Evolutionary conservation across 768 basidiomycete species (phyloP), one percentile per base, ranked within the genome.

Genomic region (Kwoniella dejecticola): DNA sequence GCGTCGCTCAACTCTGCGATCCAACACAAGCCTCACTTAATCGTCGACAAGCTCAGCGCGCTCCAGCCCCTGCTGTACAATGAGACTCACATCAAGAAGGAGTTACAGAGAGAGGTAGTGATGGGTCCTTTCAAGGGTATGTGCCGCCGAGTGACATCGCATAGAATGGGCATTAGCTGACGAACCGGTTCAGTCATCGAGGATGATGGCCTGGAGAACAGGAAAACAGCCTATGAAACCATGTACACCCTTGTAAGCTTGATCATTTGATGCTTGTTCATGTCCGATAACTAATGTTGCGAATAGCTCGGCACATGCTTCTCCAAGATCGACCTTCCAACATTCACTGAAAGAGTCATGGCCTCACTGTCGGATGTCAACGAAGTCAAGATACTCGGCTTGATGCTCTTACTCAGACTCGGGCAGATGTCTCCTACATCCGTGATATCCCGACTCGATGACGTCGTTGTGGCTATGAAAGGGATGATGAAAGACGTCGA

Each of bases 151-250:
- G 2, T 30, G 10, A 26, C 23, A n/a, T 38, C 21, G 52, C 6
- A 38, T 30, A 6, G 19, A 45, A 15, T 7, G 52, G 17, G 21
- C 4, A 12, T 38, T 8, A 13, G 47, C 38, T 57, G 21, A 48
- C 19, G 30, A n/a, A 42, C 33, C 48, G 31, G 55, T 1, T 4
- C 53, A 76, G 77, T 76, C 80, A 92, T 90, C 76, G 91, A 96
- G 53, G 96, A 99, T 70, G 94, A 98, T 66, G 96, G 96, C 48
- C 83, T 98, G 40, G 95, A 98, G 66, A 88, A 93, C 21, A 87
- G 96, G 60, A 98, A 97, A 83, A 94, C 91, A 0, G 95, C 96
- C 1, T 98, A 90, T 79, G 96, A 99, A 79, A 92, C 93, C 1
- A 90, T 97, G 83, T 94, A 52, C 40, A 52, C 48, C 36, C 27